Percentiles rank a stretch among this genome's conserved stretches.
Conservation (phyloP, 768 basidiomycete species). For the Trametes cubensis region DNA sequence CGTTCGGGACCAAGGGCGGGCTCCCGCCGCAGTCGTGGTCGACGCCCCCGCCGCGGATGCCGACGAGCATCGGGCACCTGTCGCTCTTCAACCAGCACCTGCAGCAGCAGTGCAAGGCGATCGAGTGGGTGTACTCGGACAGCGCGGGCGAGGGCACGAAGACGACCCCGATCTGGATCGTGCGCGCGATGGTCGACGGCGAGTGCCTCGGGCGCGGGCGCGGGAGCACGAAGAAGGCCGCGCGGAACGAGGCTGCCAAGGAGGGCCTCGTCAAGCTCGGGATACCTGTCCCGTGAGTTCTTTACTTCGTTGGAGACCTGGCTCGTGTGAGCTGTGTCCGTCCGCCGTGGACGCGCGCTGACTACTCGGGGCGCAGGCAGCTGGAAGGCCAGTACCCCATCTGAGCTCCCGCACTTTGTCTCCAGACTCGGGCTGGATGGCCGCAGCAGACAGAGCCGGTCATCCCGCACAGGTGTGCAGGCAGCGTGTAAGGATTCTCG, state of each 20-base stretch:
- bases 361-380: constrained; percentile 16
- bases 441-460: constrained; percentile 40
- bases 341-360: neutral
- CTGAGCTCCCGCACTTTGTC: constrained; percentile 32
- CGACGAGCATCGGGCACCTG: constrained; percentile 59
- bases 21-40: constrained; percentile 31
- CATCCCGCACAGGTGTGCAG: constrained; percentile 66
- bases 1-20: constrained; percentile 6
- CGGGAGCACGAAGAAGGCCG: constrained; percentile 78
- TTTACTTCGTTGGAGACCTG: no score
- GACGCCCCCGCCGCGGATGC: constrained; percentile 29
- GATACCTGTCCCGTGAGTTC: constrained; percentile 47
- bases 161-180: constrained; percentile 79
- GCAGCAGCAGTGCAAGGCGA: constrained; percentile 54
- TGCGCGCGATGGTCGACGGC: constrained; percentile 63
- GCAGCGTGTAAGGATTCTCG: constrained; percentile 47
- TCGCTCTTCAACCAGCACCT: constrained; percentile 80
- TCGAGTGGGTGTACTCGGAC: constrained; percentile 76
- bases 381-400: constrained; percentile 13
- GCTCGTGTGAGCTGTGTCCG: neutral
- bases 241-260: constrained; percentile 82
- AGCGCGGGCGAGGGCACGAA: constrained; percentile 48
- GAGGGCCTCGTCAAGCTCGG: constrained; percentile 60
- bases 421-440: constrained; percentile 37
- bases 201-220: constrained; percentile 60